Evolutionary conservation across 345 rosid genomes (phyloP), one percentile per base, ranked within the genome.

Genomic region (Ceriops tagal): DNA sequence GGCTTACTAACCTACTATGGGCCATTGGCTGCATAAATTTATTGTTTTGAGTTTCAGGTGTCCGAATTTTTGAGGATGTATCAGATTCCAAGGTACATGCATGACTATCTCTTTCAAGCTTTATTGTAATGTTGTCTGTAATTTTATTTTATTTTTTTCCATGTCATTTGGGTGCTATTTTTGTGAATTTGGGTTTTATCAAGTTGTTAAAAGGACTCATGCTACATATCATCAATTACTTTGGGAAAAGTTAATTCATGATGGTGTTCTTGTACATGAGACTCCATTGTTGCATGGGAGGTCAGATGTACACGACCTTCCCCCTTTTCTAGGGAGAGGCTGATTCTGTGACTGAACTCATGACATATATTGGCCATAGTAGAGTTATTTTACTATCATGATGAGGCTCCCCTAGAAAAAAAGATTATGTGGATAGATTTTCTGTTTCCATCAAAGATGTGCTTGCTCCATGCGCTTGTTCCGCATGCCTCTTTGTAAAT

Each of bases 61-160:
- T 89, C 73, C 85, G 98, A 85, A 89, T 93, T 79, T 87, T 93
- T 79, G 97, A 93, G 83, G 96, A 93, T 73, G 84, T 88, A 58
- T 82, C 92, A 66, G 80, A 87, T 75, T 63, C 80, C 67, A 93
- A 93, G 98, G 98, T 93, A 88, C 73, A 58, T 57, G 37, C 64
- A 32, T 11, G 16, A 47, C 49, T 30, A 1, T 67, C 6, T 57
- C 8, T 30, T 64, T 19, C 9, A 39, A 30, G 34, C 52, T 1
- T 27, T 13, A 6, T n/a, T 2, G 8, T 16, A 21, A 26, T 2
- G 31, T 56, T 53, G 3, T 62, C 49, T 61, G 32, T 13, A 5
- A 6, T 55, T 11, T 19, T 53, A 6, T 31, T 56, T 35, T 24
- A 24, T 59, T 58, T 11, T 51, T 60, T 51, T 4, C 53, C 19